A percentile compares a stretch with the other conserved stretches of the same genome.
These are phyloP conservation scores for Aspergillus quadrilineatus DNA, from an alignment of 2,329 filamentous ascomycete genomes.

Conservation along the genomic window DNA sequence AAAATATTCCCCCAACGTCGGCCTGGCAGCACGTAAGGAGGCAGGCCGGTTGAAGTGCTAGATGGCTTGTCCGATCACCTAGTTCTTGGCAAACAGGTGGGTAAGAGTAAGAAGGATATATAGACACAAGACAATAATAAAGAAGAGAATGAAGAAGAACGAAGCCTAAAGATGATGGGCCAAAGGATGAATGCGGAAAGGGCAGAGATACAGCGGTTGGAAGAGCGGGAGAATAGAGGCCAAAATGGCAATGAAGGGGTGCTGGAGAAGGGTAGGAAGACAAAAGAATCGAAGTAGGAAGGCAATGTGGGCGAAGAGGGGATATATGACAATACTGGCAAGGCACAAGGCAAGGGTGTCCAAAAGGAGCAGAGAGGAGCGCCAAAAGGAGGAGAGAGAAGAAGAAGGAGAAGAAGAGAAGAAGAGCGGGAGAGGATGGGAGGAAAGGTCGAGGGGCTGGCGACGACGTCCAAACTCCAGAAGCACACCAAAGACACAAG, in stretches of 20 bases:
- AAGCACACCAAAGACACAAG: neutral
- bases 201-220: slow-evolving; percentile 8
- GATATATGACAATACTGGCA: slow-evolving; percentile 12
- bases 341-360: slow-evolving; percentile 13
- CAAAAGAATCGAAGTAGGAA: slow-evolving; percentile 10
- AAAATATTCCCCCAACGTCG: slow-evolving; percentile 4
- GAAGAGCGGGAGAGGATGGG: slow-evolving; percentile 16
- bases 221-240: slow-evolving; percentile 15
- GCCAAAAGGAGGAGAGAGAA: slow-evolving; percentile 13
- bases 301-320: slow-evolving; percentile 12
- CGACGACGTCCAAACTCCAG: slow-evolving; percentile 19
- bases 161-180: neutral
- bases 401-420: slow-evolving; percentile 11
- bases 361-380: slow-evolving; percentile 14
- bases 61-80: neutral
- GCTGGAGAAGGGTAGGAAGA: slow-evolving; percentile 3
- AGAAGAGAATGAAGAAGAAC: neutral
- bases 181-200: slow-evolving; percentile 3
- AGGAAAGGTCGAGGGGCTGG: slow-evolving; percentile 33
- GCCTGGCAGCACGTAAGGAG: slow-evolving; percentile 3
- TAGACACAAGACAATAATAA: neutral
- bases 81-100: neutral
- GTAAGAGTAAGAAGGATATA: neutral
- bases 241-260: slow-evolving; percentile 13
- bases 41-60: neutral